Conservation (phyloP, 1,284 basidiomycete species). For the Veloboletus limbatus region DNA sequence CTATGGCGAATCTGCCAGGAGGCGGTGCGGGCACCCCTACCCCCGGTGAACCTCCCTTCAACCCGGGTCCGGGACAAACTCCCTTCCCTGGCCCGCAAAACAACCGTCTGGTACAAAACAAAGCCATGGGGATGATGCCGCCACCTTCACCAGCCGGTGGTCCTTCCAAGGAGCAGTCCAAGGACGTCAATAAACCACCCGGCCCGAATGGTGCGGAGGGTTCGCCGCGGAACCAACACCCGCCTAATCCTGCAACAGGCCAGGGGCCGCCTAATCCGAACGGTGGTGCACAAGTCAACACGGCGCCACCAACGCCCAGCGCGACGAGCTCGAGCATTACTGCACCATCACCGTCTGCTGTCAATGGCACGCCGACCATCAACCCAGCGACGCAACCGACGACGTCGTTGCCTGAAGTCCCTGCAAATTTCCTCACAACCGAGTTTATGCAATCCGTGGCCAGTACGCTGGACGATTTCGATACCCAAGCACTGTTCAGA, state of each 20-base stretch:
- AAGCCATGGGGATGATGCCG: constrained; percentile 44
- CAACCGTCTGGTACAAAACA: constrained; percentile 34
- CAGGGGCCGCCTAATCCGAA: constrained; percentile 20
- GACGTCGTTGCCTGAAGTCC: constrained; percentile 23
- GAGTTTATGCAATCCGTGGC: constrained; percentile 45
- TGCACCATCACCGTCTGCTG: constrained; percentile 44
- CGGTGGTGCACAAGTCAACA: constrained; percentile 30
- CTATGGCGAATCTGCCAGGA: constrained; percentile 21
- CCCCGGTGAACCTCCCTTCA: constrained; percentile 38
- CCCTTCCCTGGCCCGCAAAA: constrained; percentile 36
- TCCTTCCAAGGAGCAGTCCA: constrained; percentile 41
- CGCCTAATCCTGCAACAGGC: constrained; percentile 22
- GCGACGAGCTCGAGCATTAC: too few relatives aligned
- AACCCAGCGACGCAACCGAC: constrained; percentile 23
- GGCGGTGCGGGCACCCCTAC: constrained; percentile 36
- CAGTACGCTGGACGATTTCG: constrained; percentile 43
- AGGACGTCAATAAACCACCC: constrained; percentile 28
- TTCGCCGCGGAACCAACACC: constrained; percentile 48
- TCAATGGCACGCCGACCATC: constrained; percentile 41
- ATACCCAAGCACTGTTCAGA: constrained; percentile 39
- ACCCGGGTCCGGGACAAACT: constrained; percentile 27
- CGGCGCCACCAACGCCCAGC: too few relatives aligned
- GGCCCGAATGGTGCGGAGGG: constrained; percentile 33
- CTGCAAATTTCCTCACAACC: constrained; percentile 34
- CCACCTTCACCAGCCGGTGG: constrained; percentile 53